Evolutionary conservation across 2,329 filamentous ascomycete genomes (phyloP), one percentile per base, ranked within the genome.

Genomic region (Pestalotiopsis sp.): DNA sequence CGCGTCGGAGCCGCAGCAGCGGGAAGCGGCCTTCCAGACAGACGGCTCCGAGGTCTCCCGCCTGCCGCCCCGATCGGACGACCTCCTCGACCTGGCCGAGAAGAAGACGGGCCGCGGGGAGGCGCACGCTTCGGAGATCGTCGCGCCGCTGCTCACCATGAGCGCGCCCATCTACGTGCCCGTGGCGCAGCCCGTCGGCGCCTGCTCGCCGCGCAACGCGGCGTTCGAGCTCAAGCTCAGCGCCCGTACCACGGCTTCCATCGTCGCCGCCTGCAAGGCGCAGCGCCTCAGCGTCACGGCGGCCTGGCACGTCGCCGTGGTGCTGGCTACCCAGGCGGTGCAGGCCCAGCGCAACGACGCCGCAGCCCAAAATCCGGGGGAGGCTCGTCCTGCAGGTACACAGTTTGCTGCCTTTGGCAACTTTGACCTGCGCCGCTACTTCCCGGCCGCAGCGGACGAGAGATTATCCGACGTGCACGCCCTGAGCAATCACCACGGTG

Each of bases 351-450:
- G 68, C n/a, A 64, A 67, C 58, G 4, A 20, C 14, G 66, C 36
- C 25, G 9, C 27, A 4, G 3, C 57, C 9, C 12, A 7, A 2
- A 13, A 14, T 6, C 23, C 57, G 3, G 57, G 31, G 23, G 13
- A 31, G 6, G 68, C 4, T 11, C 17, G 23, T 2, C 0, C 4
- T 5, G 62, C 58, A 2, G 68, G 68, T n/a, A 66, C 61, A 39
- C 66, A 70, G 60, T 70, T 70, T 49, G 68, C 66, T 20, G 64
- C 59, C 14, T 70, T 68, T 68, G 68, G 68, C 20, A 70, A 70
- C 62, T 70, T 70, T 45, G 68, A 70, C 49, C 66, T 70, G 31
- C 68, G 68, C 23, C 68, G 68, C 45, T 70, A 70, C 36, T 70
- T 70, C 66, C 68, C 68, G 4, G 66, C 39, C 7, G 36, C 61